Evolutionary conservation across 345 rosid genomes (phyloP), one percentile per base, ranked within the genome.

Genomic region (Gossypium bickii): DNA sequence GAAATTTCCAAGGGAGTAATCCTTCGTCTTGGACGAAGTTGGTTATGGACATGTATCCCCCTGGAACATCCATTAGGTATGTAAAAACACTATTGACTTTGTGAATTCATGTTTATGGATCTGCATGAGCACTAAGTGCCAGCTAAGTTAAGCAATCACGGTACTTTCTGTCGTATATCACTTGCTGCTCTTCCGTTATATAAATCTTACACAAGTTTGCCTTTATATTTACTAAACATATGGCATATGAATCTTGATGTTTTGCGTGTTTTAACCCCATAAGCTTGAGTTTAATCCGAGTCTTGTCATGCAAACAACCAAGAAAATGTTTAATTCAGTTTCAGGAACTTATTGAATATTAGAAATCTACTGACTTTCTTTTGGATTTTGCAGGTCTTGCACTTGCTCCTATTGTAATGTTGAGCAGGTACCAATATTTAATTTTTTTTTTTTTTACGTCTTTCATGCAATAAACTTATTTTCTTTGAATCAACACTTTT

Each of bases 371-470:
- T 7, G 3, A 56, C 64, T 71, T 51, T 76, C 57, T 74, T 4
- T 79, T 73, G 74, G 41, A 73, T 79, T 78, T 55, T 89, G 91
- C 94, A 96, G 98, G 80, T 71, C 79, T 75, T 77, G 85, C 75
- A 96, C 89, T 22, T 96, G 99, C 86, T n/a, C 87, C 70, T 93
- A 88, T 71, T 96, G 99, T 79, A 82, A 83, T 66, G 78, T 89
- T 63, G 99, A 93, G 84, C 98, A 93, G 97, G 99, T 96, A 83
- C 20, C 52, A 3, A 16, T 53, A 48, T 68, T 48, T 80, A 27
- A 41, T 20, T 20, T 20, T 20, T 74, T 34, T n/a, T 62, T 52
- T 74, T 74, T 34, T 24, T 52, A 60, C 18, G 24, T 62, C 65
- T 67, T 16, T 69, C 38, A 17, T 47, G 47, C 27, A 27, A 6